Evolutionary conservation across 192 early-diverging fungal genomes (phyloP).

Genomic region (Physocladia obscura): DNA sequence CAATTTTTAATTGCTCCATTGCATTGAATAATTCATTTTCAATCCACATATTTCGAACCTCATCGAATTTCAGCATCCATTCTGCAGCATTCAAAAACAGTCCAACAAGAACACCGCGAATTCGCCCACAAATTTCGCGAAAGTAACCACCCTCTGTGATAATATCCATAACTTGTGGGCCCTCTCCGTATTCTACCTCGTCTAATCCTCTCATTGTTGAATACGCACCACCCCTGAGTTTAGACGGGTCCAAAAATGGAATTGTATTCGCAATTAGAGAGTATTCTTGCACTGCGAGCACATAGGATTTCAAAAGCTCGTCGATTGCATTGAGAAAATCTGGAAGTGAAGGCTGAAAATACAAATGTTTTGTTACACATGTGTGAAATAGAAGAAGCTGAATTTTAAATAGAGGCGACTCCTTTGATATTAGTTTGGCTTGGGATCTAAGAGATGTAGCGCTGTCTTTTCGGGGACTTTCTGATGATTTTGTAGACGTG

Average conservation of each 20-base stretch:
- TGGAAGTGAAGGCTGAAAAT: conserved; percentile 48
- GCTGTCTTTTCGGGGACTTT: background rate
- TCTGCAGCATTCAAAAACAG: conserved; percentile 52
- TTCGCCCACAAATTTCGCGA: conserved; percentile 55
- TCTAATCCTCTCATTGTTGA: conserved; percentile 48
- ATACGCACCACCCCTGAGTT: conserved; percentile 43
- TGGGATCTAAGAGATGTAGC: too few species aligned
- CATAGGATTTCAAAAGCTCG: conserved; percentile 48
- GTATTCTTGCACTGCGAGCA: conserved; percentile 45
- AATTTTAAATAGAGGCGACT: conserved; percentile 49
- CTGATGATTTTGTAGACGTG: background rate
- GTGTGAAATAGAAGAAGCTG: conserved; percentile 45
- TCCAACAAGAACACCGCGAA: conserved; percentile 55
- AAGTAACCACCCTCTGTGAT: conserved; percentile 58
- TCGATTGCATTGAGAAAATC: conserved; percentile 51
- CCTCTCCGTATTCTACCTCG: conserved; percentile 55
- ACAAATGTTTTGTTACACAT: conserved; percentile 28
- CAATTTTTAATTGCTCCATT: conserved; percentile 32
- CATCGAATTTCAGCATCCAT: conserved; percentile 53
- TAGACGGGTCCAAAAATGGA: conserved; percentile 49
- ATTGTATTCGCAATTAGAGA: conserved; percentile 49
- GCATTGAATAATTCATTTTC: conserved; percentile 55
- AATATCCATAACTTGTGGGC: conserved; percentile 52
- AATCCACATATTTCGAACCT: conserved; percentile 56
- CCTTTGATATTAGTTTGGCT: conserved; percentile 22